phyloP scores from a whole-genome alignment of 2,329 filamentous ascomycete species.

The Colletotrichum neosansevieriae region DNA sequence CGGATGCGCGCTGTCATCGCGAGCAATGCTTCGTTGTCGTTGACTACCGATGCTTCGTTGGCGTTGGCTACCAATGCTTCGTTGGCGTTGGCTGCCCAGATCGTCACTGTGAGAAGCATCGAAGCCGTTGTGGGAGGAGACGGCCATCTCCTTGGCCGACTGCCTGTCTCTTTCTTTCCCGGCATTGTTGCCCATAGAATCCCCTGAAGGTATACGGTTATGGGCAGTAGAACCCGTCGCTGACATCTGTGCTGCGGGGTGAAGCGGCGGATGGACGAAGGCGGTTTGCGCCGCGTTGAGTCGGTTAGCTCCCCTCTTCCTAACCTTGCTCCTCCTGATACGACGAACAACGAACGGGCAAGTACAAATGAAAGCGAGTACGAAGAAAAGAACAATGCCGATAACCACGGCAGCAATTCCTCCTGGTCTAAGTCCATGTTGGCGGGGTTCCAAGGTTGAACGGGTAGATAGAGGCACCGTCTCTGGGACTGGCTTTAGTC shows the following conservation, averaged over 20 bases:
- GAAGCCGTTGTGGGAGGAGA: conserved; percentile 30
- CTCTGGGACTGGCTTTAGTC: conserved; percentile 6
- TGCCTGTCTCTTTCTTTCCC: conserved; percentile 26
- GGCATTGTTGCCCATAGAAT: conserved; percentile 29
- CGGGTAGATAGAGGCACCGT: conserved; percentile 24
- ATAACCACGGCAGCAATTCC: conserved; percentile 54
- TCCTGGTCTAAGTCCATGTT: conserved; percentile 45
- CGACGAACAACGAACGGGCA: conserved; percentile 54
- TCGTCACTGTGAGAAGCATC: conserved; percentile 20
- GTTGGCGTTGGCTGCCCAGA: conserved; percentile 19
- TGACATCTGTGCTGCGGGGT: conserved; percentile 48
- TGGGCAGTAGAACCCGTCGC: conserved; percentile 23
- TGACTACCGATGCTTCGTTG: conserved; percentile 7
- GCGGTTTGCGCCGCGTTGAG: conserved; percentile 50
- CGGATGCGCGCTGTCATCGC: conserved; percentile 24
- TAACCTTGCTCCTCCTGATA: conserved; percentile 45
- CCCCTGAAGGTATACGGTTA: conserved; percentile 32
- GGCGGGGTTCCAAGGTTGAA: conserved; percentile 49
- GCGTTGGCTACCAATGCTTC: conserved; percentile 10
- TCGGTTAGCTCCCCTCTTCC: conserved; percentile 42
- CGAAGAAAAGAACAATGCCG: conserved; percentile 50
- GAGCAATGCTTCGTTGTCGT: conserved; percentile 23
- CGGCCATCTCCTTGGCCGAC: conserved; percentile 25
- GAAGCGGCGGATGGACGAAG: conserved; percentile 40
- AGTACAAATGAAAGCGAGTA: conserved; percentile 52